Conservation (phyloP, 2,329 filamentous ascomycete genomes). For the Cordyceps javanica region DNA sequence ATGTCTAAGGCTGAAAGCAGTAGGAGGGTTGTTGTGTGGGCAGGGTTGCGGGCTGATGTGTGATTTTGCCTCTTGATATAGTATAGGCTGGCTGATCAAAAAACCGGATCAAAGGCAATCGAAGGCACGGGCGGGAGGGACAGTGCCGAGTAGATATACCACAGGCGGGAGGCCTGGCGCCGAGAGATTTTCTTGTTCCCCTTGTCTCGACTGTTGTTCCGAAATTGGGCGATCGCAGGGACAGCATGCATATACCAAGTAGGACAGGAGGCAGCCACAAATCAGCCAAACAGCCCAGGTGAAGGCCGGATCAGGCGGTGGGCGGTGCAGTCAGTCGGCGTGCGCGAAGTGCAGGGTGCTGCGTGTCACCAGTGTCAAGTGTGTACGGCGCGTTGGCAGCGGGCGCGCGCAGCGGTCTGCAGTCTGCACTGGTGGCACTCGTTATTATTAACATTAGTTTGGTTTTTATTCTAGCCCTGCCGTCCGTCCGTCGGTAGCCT, state of each 20-base stretch:
- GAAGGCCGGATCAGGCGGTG: constrained; percentile 6
- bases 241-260: neutral
- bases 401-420: no score
- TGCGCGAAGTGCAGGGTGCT: no score
- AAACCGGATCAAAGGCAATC: neutral
- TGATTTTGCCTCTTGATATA: neutral
- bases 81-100: neutral
- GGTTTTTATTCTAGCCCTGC: neutral
- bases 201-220: neutral
- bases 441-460: no score
- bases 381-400: no score
- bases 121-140: neutral
- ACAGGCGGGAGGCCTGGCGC: neutral
- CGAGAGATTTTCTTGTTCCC: constrained; percentile 1
- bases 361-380: no score
- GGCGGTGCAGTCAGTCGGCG: neutral
- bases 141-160: neutral
- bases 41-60: no score
- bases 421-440: no score
- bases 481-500: neutral
- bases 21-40: neutral
- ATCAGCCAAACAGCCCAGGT: neutral
- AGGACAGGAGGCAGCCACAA: constrained; percentile 2
- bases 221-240: neutral
- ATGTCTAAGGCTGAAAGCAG: neutral